Evolutionary conservation across 352 stramenopile species (phyloP).

Genomic region (Aphanomyces euteiches): DNA sequence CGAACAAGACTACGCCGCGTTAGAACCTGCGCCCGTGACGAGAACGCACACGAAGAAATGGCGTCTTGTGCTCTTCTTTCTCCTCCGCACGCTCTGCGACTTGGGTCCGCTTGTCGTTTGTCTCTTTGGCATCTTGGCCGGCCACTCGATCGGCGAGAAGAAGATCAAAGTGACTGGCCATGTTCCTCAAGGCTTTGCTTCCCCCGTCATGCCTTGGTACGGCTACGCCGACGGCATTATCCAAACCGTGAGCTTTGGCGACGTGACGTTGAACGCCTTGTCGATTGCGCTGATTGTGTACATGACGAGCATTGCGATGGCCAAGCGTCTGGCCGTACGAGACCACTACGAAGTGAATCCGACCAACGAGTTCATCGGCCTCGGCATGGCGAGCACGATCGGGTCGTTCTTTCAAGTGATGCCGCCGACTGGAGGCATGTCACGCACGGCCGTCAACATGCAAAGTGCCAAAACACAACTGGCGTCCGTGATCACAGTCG

Average conservation of each 20-base stretch:
- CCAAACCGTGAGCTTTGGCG: constrained; percentile 44
- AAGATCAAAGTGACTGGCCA: constrained; percentile 61
- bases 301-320: constrained; percentile 88
- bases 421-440: constrained; percentile 86
- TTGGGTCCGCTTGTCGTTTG: constrained; percentile 71
- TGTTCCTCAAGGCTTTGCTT: constrained; percentile 67
- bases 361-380: constrained; percentile 80
- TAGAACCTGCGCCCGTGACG: background rate
- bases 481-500: constrained; percentile 72
- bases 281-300: constrained; percentile 85
- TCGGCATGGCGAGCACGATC: constrained; percentile 84
- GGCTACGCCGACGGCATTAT: constrained; percentile 45
- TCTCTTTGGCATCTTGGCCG: constrained; percentile 54
- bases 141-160: constrained; percentile 46
- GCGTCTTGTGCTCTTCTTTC: constrained; percentile 8
- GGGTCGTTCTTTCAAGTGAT: constrained; percentile 82
- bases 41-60: background rate
- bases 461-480: constrained; percentile 80
- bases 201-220: constrained; percentile 51
- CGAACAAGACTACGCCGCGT: constrained; percentile 21
- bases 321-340: constrained; percentile 75
- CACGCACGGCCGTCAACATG: constrained; percentile 87
- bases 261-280: constrained; percentile 65
- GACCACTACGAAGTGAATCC: constrained; percentile 66
- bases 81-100: constrained; percentile 43